These are phyloP conservation scores for Spongiforma sp. DNA, from an alignment of 1,284 basidiomycete genomes.

Conservation along the genomic window DNA sequence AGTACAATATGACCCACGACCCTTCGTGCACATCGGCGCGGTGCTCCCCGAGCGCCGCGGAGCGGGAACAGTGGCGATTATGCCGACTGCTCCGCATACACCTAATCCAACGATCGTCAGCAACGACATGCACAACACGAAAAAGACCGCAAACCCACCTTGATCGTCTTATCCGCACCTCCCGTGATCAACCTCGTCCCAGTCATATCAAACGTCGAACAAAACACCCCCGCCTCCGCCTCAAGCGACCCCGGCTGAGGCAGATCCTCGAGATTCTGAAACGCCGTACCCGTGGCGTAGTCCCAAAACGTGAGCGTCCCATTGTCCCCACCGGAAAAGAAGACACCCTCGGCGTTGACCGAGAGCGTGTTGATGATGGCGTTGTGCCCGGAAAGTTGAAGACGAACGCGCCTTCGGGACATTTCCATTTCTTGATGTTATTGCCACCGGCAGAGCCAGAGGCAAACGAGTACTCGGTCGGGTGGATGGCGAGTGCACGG, in stretches of 20 bases:
- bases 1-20: too few relatives aligned
- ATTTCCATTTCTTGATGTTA: slow-evolving; percentile 99
- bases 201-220: slow-evolving; percentile 95
- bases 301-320: slow-evolving; percentile 93
- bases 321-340: slow-evolving; percentile 97
- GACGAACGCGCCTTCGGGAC: slow-evolving; percentile 94
- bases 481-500: slow-evolving; percentile 91
- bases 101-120: slow-evolving; percentile 30
- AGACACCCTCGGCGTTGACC: slow-evolving; percentile 94
- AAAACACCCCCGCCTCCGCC: slow-evolving; percentile 95
- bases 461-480: slow-evolving; percentile 96
- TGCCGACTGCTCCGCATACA: slow-evolving; percentile 56
- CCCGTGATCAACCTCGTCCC: slow-evolving; percentile 96
- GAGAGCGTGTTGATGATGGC: slow-evolving; percentile 97
- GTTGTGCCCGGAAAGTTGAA: slow-evolving; percentile 95
- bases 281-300: slow-evolving; percentile 92
- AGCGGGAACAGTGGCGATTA: too few relatives aligned
- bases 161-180: slow-evolving; percentile 98
- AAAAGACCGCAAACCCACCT: slow-evolving; percentile 52
- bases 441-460: slow-evolving; percentile 95
- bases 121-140: neutral
- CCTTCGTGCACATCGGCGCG: too few relatives aligned
- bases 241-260: slow-evolving; percentile 98
- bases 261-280: slow-evolving; percentile 93
- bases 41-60: too few relatives aligned